phyloP scores from a whole-genome alignment of 768 basidiomycete genomes.

The Collybiopsis confluens region DNA sequence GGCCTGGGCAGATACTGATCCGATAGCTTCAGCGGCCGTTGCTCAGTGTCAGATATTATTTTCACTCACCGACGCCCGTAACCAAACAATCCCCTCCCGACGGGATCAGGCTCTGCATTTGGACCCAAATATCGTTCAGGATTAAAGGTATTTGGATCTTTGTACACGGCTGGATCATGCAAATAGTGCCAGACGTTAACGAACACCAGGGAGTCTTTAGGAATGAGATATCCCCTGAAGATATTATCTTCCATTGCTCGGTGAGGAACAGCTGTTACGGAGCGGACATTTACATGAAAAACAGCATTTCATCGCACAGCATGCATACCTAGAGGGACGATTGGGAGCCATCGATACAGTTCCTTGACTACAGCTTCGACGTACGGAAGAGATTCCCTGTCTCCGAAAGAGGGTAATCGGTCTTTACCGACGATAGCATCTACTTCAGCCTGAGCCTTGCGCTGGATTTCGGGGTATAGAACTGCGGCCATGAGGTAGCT shows the following conservation, averaged over 20 bases:
- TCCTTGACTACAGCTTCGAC: constrained; percentile 14
- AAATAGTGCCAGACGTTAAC: constrained; percentile 17
- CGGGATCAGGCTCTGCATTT: constrained; percentile 15
- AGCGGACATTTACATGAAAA: not conserved
- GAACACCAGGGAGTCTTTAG: constrained; percentile 8
- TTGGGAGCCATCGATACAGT: constrained; percentile 12
- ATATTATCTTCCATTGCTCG: constrained; percentile 2
- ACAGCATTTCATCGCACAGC: not conserved
- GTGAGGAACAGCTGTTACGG: constrained; percentile 13
- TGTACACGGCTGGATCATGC: constrained; percentile 23
- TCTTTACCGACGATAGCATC: constrained; percentile 14
- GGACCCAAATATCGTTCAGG: constrained; percentile 27
- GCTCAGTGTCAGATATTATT: constrained; percentile 10
- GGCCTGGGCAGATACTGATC: constrained; percentile 3
- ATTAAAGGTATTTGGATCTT: constrained; percentile 26
- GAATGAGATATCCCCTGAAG: constrained; percentile 7
- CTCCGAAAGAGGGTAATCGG: constrained; percentile 16
- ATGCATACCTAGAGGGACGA: constrained; percentile 14
- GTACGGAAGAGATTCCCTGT: constrained; percentile 13
- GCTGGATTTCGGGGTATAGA: constrained; percentile 13
- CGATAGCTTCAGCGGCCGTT: not conserved
- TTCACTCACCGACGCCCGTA: constrained; percentile 16
- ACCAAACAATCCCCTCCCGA: constrained; percentile 21
- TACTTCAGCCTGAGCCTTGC: constrained; percentile 15
- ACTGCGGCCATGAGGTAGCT: constrained; percentile 16